Base-by-base conservation (phyloP, 1,139 yeast species). In the Blastobotrys petasosporus region DNA sequence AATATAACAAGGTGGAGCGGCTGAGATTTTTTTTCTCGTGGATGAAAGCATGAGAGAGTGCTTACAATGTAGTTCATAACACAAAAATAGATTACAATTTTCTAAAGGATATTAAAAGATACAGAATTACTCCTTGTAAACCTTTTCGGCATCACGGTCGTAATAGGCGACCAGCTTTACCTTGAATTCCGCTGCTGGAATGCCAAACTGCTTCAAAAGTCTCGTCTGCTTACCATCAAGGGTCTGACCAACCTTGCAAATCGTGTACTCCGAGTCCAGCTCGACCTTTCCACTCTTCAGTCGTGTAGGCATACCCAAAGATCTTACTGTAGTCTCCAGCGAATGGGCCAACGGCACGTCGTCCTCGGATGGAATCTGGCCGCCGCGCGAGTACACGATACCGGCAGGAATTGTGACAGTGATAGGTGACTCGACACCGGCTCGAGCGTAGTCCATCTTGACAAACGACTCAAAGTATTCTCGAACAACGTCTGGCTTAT, bases 261-360 rank as follows among this genome's bases (percentile, higher is more conserved):
- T 95, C 43, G 75, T 75, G 66, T 78, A 87, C 44, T 94, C 94
- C 54, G 80, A 79, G 32, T 77, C 79, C 46, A 92, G 69, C 45
- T 78, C 74, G 53, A 92, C 83, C 66, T 90, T 90, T 64, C 99
- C 99, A 41, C 81, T 75, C 65, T 85, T 85, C 57, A 92, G 84
- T 62, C 79, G 83, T 7, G 97, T 90, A 54, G 98, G 97, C 59
- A 94, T 80, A 63, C 92, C 92, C 57, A 80, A 80, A 62, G 84
- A 84, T 73, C 98, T 82, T 60, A 92, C 69, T 37, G 95, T 86
- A 58, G 88, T 87, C 69, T 92, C 98, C 68, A 94, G 74, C 4
- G 97, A 87, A 64, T 92, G 98, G 10, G 94, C 83, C 86, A 92
- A 80, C 57, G 97, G 96, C 16, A 92, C 92, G 66, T 92, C 99